A percentile compares a stretch with the other conserved stretches of the same genome.
phyloP scores from a whole-genome alignment of 2,329 filamentous ascomycete genomes.

The Dothideomycetes sp. region DNA sequence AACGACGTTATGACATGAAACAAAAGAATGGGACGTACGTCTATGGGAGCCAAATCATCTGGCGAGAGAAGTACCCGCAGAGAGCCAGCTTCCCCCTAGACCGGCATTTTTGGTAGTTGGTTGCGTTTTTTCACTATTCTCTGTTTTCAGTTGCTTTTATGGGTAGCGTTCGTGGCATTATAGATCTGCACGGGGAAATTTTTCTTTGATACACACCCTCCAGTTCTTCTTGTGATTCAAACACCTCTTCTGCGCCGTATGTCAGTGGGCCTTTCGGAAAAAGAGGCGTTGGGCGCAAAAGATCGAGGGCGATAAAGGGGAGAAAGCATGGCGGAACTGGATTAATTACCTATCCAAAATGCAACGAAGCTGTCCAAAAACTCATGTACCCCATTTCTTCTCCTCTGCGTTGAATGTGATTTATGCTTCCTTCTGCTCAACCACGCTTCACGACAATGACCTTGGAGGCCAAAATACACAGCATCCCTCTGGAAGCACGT shows the following conservation, averaged over 20 bases:
- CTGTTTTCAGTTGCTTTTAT: constrained; percentile 6
- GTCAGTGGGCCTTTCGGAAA: neutral
- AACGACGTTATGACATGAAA: constrained; percentile 24
- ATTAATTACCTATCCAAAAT: no score
- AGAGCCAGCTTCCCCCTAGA: neutral
- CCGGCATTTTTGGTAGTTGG: neutral
- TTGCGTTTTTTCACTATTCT: constrained; percentile 1
- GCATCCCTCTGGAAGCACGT: neutral
- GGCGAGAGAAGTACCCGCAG: neutral
- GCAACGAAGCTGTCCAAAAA: no score
- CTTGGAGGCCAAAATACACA: neutral
- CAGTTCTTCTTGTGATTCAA: neutral
- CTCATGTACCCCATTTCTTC: neutral
- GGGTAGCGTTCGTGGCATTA: constrained; percentile 13
- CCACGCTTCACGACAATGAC: neutral
- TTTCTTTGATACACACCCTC: neutral
- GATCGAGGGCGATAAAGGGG: neutral
- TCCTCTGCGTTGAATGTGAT: constrained; percentile 2
- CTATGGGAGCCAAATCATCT: neutral
- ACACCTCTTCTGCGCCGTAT: neutral
- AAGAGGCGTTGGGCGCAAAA: constrained; percentile 8
- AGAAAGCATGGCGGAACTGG: constrained; percentile 1
- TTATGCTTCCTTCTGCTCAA: neutral
- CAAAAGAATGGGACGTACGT: neutral
- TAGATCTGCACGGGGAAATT: constrained; percentile 13